Evolutionary conservation across 1,139 yeast species (phyloP).

Genomic region (Maudiozyma humilis): DNA sequence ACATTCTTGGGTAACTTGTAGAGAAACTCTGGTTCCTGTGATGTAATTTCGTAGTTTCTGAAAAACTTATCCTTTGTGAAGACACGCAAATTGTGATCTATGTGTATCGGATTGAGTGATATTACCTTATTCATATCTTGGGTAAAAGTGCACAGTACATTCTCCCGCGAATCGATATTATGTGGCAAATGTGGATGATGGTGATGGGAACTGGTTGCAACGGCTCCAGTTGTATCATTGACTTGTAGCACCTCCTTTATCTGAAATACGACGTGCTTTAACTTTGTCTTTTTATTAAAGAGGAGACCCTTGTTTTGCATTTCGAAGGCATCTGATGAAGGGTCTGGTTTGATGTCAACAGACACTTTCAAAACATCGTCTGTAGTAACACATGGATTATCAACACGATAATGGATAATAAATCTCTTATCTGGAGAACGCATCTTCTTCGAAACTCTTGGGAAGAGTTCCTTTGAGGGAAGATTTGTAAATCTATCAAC

Average conservation of each 20-base stretch:
- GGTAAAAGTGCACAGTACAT: slow-evolving; percentile 25
- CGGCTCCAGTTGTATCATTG: slow-evolving; percentile 14
- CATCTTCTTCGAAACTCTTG: slow-evolving; percentile 18
- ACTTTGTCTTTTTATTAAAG: slow-evolving; percentile 33
- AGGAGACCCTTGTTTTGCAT: slow-evolving; percentile 14
- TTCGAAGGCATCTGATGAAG: slow-evolving; percentile 33
- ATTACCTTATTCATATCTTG: slow-evolving; percentile 27
- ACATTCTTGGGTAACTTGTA: slow-evolving; percentile 19
- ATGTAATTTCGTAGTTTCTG: slow-evolving; percentile 25
- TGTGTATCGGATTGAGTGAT: slow-evolving; percentile 20
- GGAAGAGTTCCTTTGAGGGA: slow-evolving; percentile 23
- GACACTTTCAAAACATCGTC: slow-evolving; percentile 39
- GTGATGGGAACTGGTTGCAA: neutral
- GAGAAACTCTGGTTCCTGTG: slow-evolving; percentile 29
- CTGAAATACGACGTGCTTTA: slow-evolving; percentile 43
- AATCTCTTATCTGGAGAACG: slow-evolving; percentile 27
- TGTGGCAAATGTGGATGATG: slow-evolving; percentile 1
- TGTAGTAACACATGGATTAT: slow-evolving; percentile 36
- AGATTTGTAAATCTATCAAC: slow-evolving; percentile 27
- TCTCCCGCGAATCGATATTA: slow-evolving; percentile 15
- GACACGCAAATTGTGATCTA: slow-evolving; percentile 21
- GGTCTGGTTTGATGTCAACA: slow-evolving; percentile 35
- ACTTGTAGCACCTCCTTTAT: slow-evolving; percentile 44
- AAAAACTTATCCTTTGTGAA: slow-evolving; percentile 23
- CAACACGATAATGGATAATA: slow-evolving; percentile 19